Evolutionary conservation across 23 red algal species (phyloP).

Genomic region (Cyanidiococcus yangmingshanensis): DNA sequence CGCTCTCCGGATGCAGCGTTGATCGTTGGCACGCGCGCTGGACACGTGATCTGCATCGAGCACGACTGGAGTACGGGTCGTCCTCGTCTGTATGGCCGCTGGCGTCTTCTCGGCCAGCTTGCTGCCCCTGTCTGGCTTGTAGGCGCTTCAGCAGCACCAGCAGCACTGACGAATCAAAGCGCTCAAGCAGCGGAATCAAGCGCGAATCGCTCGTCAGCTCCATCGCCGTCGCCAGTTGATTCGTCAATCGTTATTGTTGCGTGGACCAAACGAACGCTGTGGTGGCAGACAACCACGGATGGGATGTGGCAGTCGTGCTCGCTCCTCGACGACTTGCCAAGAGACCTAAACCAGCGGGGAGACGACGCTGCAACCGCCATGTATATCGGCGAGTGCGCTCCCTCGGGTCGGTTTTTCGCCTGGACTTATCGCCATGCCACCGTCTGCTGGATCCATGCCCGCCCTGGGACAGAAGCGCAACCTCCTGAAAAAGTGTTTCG

Average conservation of each 20-base stretch:
- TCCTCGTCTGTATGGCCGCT: neutral
- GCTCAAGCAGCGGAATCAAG: no score
- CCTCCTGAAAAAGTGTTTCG: neutral
- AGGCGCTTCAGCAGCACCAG: neutral
- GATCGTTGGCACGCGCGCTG: neutral
- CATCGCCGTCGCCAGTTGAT: no score
- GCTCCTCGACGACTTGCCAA: neutral
- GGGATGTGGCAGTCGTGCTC: neutral
- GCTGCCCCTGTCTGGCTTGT: neutral
- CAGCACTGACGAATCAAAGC: no score
- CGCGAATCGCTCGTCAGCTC: no score
- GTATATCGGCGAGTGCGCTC: neutral
- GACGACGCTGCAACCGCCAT: neutral
- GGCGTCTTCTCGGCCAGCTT: neutral
- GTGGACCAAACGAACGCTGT: neutral
- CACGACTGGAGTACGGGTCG: neutral
- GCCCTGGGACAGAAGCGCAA: neutral
- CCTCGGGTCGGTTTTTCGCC: neutral
- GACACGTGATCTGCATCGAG: neutral
- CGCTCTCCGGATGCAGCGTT: neutral
- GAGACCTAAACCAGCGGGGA: neutral
- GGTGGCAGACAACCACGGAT: neutral
- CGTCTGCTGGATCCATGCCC: neutral
- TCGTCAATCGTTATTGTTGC: neutral
- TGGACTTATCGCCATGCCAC: neutral